phyloP scores from a whole-genome alignment of 78 protist genomes.

The slime mould (Dictyostelium discoideum) region DNA sequence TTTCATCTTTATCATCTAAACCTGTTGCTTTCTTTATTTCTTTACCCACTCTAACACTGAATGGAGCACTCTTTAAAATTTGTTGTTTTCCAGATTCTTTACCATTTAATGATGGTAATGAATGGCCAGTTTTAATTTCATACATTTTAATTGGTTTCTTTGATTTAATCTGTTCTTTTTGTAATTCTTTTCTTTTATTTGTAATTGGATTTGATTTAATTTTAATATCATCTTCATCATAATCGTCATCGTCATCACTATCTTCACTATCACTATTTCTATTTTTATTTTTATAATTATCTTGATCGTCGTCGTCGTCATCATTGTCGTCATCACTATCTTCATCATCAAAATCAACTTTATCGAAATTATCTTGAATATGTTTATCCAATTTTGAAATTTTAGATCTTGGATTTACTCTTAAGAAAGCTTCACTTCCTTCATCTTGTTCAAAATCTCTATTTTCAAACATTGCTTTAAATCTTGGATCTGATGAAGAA shows the following conservation, averaged over 20 bases:
- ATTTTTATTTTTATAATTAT: neutral
- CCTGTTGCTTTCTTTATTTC: constrained; percentile 8
- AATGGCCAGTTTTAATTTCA: constrained; percentile 62
- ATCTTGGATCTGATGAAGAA: constrained; percentile 68
- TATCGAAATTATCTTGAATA: constrained; percentile 45
- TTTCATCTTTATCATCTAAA: constrained; percentile 13
- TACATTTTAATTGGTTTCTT: constrained; percentile 31
- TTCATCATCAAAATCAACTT: constrained; percentile 41
- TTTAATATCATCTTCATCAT: constrained; percentile 23
- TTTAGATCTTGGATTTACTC: constrained; percentile 48
- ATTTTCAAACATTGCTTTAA: constrained; percentile 42
- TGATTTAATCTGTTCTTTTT: neutral
- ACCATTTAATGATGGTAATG: constrained; percentile 29
- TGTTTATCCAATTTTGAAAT: constrained; percentile 22
- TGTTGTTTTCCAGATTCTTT: neutral
- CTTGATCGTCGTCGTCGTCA: neutral
- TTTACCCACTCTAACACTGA: constrained; percentile 38
- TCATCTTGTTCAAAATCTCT: constrained; percentile 61
- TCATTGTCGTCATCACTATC: neutral
- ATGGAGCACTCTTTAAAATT: constrained; percentile 58
- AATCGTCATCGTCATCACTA: neutral
- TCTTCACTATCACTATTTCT: neutral
- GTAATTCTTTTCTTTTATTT: neutral
- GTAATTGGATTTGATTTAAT: neutral
- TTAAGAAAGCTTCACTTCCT: constrained; percentile 8